Evolutionary conservation across 225 moss, liverwort and hornwort genomes (phyloP), one percentile per base, ranked within the genome.

Genomic region (Marchantia paleacea): DNA sequence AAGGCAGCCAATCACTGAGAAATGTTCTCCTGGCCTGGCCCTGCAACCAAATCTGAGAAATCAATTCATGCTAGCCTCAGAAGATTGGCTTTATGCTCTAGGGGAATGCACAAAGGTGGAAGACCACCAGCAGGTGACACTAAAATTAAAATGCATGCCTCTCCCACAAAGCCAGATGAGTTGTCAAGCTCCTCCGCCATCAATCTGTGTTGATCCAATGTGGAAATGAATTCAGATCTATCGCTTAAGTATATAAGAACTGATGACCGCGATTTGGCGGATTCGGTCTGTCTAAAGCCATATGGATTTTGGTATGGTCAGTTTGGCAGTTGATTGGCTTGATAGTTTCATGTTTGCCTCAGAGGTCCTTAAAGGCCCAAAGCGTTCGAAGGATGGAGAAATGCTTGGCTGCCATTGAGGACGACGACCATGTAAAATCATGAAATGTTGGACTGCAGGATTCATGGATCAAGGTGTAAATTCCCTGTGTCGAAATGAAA

Each of bases 1-100:
- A 6, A 87, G 22, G 64, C 62, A 73, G 77, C 80, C 82, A 87
- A 69, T 72, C 82, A 69, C 68, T 82, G 80, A 55, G 77, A 79
- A 12, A 55, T 52, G n/a, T 72, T 79, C 22, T 77, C 84, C 73
- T 80, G 87, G 84, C 79, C 30, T 25, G 52, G 71, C 68, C 57
- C 87, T 87, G 87, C 80, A 78, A n/a, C 80, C 30, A 29, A 55
- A 54, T 19, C 30, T 6, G n/a, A 3, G 3, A 69, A 69, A 39
- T 61, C 12, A 61, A 61, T 61, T 61, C 12, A 61, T 61, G n/a
- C n/a, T 22, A 61, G 0, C 60, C n/a, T 61, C 19, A 48, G 49
- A 10, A 20, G 9, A 49, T 0, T 9, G n/a, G 49, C 20, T 10
- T n/a, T 3, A 64, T 49, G 50, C 71, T 22, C 50, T 8, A 61